Conservation (phyloP, 768 basidiomycete genomes). For the Cyclocybe cylindracea region DNA sequence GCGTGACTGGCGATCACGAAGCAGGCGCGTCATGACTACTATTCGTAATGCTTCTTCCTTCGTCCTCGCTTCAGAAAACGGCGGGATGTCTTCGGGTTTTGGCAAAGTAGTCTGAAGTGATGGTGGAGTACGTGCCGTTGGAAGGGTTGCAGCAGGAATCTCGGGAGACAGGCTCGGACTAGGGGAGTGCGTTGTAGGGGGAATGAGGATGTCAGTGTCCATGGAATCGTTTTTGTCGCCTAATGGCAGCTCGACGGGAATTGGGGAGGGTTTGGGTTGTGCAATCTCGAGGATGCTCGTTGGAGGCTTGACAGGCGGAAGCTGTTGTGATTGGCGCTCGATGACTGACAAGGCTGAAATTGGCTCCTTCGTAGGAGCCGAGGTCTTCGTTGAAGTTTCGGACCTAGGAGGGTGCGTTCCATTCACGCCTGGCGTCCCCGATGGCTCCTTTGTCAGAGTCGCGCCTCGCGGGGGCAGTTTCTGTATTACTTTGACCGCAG, state of each 20-base stretch:
- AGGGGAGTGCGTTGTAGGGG: conserved; percentile 21
- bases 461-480: too few species aligned
- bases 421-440: too few species aligned
- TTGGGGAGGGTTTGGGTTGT: conserved; percentile 16
- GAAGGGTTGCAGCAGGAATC: conserved; percentile 1
- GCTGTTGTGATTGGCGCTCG: too few species aligned
- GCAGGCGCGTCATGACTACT: conserved; percentile 61
- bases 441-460: too few species aligned
- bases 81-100: conserved; percentile 35
- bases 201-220: conserved; percentile 15
- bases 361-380: too few species aligned
- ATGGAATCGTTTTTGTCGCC: neutral
- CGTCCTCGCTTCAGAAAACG: conserved; percentile 40
- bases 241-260: conserved; percentile 11
- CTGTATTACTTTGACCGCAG: too few species aligned
- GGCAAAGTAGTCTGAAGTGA: conserved; percentile 9
- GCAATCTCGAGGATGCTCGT: conserved; percentile 8
- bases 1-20: conserved; percentile 59
- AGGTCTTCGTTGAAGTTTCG: too few species aligned
- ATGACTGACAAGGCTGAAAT: too few species aligned
- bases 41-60: conserved; percentile 63
- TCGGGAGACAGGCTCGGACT: conserved; percentile 7
- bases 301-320: too few species aligned
- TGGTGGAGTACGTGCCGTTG: conserved; percentile 1
- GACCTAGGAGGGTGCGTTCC: too few species aligned